These are phyloP conservation scores for Wickerhamomyces kurtzmanii DNA, from an alignment of 805 yeast species.

Conservation along the genomic window DNA sequence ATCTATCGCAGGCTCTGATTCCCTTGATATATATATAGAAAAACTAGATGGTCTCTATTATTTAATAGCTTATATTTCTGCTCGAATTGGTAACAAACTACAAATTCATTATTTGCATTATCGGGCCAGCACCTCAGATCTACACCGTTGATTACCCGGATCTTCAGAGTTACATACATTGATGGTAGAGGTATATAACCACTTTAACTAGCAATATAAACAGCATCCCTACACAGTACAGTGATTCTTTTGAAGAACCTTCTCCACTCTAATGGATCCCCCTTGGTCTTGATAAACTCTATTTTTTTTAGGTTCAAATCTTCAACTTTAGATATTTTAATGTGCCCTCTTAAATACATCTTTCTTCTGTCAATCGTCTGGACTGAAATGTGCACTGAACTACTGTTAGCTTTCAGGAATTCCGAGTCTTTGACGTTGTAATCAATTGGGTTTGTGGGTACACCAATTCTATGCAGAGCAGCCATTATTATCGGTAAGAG, in stretches of 20 bases:
- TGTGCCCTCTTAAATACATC: conserved; percentile 33
- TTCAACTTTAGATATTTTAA: conserved; percentile 30
- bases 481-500: conserved; percentile 30
- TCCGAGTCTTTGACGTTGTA: conserved; percentile 5
- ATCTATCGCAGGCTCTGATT: no score
- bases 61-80: no score
- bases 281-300: conserved; percentile 44
- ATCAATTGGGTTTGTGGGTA: conserved; percentile 16
- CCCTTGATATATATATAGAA: no score
- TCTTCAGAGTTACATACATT: no score
- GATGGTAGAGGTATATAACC: no score
- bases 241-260: conserved; percentile 50
- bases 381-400: conserved; percentile 14
- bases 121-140: no score
- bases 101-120: no score
- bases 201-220: conserved; percentile 29
- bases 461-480: conserved; percentile 32
- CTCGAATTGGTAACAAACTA: no score
- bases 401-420: conserved; percentile 2
- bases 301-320: conserved; percentile 33
- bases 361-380: conserved; percentile 35
- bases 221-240: conserved; percentile 46
- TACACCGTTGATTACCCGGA: no score
- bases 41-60: no score
- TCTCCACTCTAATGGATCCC: conserved; percentile 73